These are phyloP conservation scores for Suhomyces bokatorum DNA, from an alignment of 1,139 yeast genomes.

Conservation along the genomic window DNA sequence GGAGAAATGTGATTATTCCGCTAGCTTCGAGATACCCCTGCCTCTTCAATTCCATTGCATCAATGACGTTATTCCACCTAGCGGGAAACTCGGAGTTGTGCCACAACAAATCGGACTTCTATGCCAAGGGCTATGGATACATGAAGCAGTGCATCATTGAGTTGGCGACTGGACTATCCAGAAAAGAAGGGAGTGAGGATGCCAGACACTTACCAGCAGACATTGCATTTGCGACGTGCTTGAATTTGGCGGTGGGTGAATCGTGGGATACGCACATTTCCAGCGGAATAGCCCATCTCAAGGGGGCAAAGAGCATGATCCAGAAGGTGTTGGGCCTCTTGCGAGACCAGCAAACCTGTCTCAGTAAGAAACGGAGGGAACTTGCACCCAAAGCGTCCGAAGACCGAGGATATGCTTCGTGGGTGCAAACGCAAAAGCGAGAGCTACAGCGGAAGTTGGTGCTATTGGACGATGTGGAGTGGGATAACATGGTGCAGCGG, in stretches of 20 bases:
- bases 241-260: conserved; percentile 63
- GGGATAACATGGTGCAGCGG: conserved; percentile 32
- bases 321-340: conserved; percentile 43
- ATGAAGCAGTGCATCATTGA: conserved; percentile 63
- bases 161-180: conserved; percentile 56
- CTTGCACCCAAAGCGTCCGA: conserved; percentile 14
- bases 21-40: conserved; percentile 54
- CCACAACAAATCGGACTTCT: conserved; percentile 39
- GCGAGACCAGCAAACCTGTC: conserved; percentile 25
- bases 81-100: conserved; percentile 42
- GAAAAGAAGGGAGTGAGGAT: conserved; percentile 16
- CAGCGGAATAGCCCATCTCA: conserved; percentile 66
- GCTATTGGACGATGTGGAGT: conserved; percentile 36
- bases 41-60: conserved; percentile 59
- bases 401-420: conserved; percentile 16
- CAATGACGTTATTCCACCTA: conserved; percentile 66
- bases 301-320: conserved; percentile 66
- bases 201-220: conserved; percentile 53
- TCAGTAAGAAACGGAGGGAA: conserved; percentile 17
- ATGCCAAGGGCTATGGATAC: conserved; percentile 54
- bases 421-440: conserved; percentile 16
- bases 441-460: conserved; percentile 30
- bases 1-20: conserved; percentile 62
- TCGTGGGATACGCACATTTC: conserved; percentile 68
- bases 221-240: conserved; percentile 63